Conservation (phyloP, 805 yeast genomes). For the Candida sphagnicola region DNA sequence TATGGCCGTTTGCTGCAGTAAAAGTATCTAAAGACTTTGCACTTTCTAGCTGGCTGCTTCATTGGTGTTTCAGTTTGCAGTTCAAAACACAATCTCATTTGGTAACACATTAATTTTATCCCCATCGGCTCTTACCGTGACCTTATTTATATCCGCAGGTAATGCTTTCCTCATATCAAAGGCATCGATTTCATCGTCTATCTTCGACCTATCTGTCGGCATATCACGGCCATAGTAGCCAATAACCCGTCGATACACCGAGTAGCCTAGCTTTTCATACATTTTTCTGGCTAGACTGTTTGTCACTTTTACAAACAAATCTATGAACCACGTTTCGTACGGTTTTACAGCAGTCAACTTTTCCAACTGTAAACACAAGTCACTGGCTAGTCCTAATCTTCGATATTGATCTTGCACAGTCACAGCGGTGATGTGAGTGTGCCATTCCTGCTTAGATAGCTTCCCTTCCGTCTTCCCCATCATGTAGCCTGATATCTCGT, state of each 20-base stretch:
- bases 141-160: constrained; percentile 50
- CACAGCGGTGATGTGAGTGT: constrained; percentile 94
- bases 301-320: constrained; percentile 85
- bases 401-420: constrained; percentile 82
- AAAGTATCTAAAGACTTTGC: too few relatives aligned
- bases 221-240: constrained; percentile 71
- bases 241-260: constrained; percentile 79
- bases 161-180: constrained; percentile 77
- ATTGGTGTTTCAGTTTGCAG: too few relatives aligned
- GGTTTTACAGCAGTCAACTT: constrained; percentile 68
- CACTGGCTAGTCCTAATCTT: constrained; percentile 80
- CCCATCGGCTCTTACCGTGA: constrained; percentile 60
- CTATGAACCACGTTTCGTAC: constrained; percentile 79
- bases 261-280: constrained; percentile 84
- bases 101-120: constrained; percentile 59
- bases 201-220: constrained; percentile 43
- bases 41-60: neutral
- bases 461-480: constrained; percentile 95
- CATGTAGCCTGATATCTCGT: constrained; percentile 66
- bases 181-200: constrained; percentile 75
- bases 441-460: constrained; percentile 72
- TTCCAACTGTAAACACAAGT: constrained; percentile 70
- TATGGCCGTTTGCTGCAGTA: too few relatives aligned
- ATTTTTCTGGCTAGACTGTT: constrained; percentile 74
- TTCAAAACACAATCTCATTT: constrained; percentile 56